Conservation (phyloP, 2,329 filamentous ascomycete species). For the Calonectria naviculata region DNA sequence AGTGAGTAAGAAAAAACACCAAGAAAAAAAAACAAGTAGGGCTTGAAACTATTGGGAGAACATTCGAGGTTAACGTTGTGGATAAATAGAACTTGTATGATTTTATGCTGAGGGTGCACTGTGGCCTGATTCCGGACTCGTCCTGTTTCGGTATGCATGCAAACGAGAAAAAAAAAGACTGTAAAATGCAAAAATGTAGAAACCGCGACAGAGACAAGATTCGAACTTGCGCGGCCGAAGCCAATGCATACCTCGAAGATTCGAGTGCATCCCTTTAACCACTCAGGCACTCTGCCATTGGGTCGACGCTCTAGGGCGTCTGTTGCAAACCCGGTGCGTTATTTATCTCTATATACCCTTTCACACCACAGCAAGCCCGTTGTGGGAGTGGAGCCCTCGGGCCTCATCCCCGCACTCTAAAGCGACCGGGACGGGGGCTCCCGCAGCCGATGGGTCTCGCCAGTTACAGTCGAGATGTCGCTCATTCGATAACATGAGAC, state of each 20-base stretch:
- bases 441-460: neutral
- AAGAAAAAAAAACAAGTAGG: neutral
- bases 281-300: conserved; percentile 30
- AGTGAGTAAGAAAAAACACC: too few relatives aligned
- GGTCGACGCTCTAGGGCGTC: neutral
- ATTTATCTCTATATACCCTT: neutral
- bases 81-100: too few relatives aligned
- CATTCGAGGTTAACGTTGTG: too few relatives aligned
- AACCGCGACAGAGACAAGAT: conserved; percentile 30
- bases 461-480: neutral
- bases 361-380: neutral
- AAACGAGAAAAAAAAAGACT: neutral
- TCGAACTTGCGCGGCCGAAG: conserved; percentile 34
- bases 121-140: too few relatives aligned
- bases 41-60: too few relatives aligned
- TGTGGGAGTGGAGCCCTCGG: neutral
- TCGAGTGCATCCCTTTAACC: conserved; percentile 32
- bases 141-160: too few relatives aligned
- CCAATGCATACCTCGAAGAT: conserved; percentile 20
- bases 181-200: neutral
- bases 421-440: neutral
- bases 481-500: neutral
- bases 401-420: neutral
- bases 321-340: neutral
- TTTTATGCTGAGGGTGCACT: too few relatives aligned